These are phyloP conservation scores for Lecanicillium sp. DNA, from an alignment of 2,329 filamentous ascomycete species.

Conservation along the genomic window DNA sequence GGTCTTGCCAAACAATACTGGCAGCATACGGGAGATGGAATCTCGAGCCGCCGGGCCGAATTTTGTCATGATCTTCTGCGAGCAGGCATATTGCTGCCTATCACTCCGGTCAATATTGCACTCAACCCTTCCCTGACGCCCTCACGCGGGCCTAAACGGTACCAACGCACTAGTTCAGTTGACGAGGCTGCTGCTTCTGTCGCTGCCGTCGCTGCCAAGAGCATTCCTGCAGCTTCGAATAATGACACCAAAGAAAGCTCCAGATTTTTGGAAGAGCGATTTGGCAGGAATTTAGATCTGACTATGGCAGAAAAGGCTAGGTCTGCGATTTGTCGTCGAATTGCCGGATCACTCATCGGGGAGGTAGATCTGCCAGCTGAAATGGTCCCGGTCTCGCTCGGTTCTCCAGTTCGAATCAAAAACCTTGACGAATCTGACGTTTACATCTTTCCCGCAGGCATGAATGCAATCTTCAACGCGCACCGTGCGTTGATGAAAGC, in stretches of 20 bases:
- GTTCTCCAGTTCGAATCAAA: slow-evolving; percentile 45
- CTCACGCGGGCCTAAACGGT: slow-evolving; percentile 70
- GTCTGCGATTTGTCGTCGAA: slow-evolving; percentile 76
- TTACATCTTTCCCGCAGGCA: slow-evolving; percentile 81
- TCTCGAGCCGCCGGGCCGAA: slow-evolving; percentile 86
- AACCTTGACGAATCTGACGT: slow-evolving; percentile 80
- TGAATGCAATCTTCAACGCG: slow-evolving; percentile 90
- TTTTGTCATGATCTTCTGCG: slow-evolving; percentile 74
- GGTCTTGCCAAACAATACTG: slow-evolving; percentile 85
- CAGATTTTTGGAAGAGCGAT: slow-evolving; percentile 87
- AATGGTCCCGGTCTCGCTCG: slow-evolving; percentile 17
- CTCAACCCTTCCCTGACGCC: slow-evolving; percentile 29
- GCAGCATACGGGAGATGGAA: slow-evolving; percentile 91
- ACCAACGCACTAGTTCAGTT: slow-evolving; percentile 55
- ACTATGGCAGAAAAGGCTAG: slow-evolving; percentile 76
- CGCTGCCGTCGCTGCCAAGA: slow-evolving; percentile 24
- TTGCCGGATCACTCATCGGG: slow-evolving; percentile 75
- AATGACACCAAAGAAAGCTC: slow-evolving; percentile 55
- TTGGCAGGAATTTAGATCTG: slow-evolving; percentile 82
- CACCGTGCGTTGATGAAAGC: slow-evolving; percentile 67
- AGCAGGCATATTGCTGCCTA: slow-evolving; percentile 52
- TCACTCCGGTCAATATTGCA: slow-evolving; percentile 22
- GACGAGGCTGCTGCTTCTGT: slow-evolving; percentile 25
- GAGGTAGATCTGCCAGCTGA: slow-evolving; percentile 50
- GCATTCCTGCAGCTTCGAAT: slow-evolving; percentile 23